These are phyloP conservation scores for Fraxinus nigra DNA, from an alignment of 305 asterid species.

Conservation along the genomic window DNA sequence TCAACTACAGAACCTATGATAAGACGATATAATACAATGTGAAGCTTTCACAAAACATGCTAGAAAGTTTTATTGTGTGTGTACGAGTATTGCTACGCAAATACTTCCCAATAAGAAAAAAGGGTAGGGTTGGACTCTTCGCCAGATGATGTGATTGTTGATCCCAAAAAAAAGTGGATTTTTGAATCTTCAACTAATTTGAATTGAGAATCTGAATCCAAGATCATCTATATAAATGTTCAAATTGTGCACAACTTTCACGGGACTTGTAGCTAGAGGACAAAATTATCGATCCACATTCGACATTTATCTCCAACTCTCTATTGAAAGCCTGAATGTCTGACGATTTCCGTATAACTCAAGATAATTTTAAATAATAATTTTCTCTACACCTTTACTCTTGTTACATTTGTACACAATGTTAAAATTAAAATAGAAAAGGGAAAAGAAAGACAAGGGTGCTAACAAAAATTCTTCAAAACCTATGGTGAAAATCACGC, in stretches of 20 bases:
- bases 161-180: neutral
- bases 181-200: neutral
- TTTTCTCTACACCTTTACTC: neutral
- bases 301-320: neutral
- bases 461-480: neutral
- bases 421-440: neutral
- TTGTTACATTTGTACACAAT: neutral
- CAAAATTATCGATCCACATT: neutral
- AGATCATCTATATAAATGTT: neutral
- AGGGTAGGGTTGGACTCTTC: neutral
- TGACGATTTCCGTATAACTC: neutral
- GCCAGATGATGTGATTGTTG: neutral
- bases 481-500: neutral
- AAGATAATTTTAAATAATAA: neutral
- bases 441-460: neutral
- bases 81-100: neutral
- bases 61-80: neutral
- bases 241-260: neutral
- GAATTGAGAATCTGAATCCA: neutral
- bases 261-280: neutral
- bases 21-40: neutral
- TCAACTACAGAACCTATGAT: neutral
- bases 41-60: neutral
- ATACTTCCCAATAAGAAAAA: too few relatives aligned
- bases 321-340: neutral